Percentiles rank a stretch among this genome's conserved stretches.
Conservation (phyloP, 2,329 filamentous ascomycete species). For the Ophiosphaerella herpotricha region DNA sequence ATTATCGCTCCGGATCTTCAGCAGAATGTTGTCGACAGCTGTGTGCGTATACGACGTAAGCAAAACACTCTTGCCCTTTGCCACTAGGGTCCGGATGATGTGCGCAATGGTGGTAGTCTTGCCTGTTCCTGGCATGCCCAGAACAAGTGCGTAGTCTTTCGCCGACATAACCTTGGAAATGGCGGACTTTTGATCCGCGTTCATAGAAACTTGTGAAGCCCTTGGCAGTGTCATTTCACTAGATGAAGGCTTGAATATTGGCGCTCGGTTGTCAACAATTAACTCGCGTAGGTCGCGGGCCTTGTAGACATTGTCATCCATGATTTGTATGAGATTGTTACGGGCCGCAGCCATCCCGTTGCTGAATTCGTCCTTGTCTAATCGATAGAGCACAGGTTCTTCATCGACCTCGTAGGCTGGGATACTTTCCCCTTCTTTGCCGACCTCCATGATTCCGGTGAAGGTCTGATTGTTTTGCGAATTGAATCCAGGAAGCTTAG, state of each 20-base stretch:
- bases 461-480: conserved; percentile 80
- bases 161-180: conserved; percentile 96
- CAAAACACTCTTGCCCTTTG: conserved; percentile 88
- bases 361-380: conserved; percentile 98
- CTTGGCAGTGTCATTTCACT: conserved; percentile 64
- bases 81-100: conserved; percentile 87
- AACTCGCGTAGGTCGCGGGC: conserved; percentile 75
- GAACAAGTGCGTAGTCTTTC: conserved; percentile 91
- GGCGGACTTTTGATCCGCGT: conserved; percentile 82
- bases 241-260: conserved; percentile 70
- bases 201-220: conserved; percentile 68
- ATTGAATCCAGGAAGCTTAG: conserved; percentile 76
- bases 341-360: conserved; percentile 95
- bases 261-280: conserved; percentile 76
- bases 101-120: conserved; percentile 98
- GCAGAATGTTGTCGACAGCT: conserved; percentile 94
- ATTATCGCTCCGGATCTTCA: conserved; percentile 82
- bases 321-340: conserved; percentile 91
- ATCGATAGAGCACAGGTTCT: conserved; percentile 71
- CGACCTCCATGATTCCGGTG: conserved; percentile 87
- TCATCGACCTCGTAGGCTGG: conserved; percentile 50
- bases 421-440: conserved; percentile 53
- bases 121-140: conserved; percentile 97
- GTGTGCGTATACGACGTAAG: conserved; percentile 97
- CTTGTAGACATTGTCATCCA: conserved; percentile 76